Evolutionary conservation across 2,329 filamentous ascomycete species (phyloP), one percentile per base, ranked within the genome.

Genomic region (Lasiodiplodia hormozganensis): DNA sequence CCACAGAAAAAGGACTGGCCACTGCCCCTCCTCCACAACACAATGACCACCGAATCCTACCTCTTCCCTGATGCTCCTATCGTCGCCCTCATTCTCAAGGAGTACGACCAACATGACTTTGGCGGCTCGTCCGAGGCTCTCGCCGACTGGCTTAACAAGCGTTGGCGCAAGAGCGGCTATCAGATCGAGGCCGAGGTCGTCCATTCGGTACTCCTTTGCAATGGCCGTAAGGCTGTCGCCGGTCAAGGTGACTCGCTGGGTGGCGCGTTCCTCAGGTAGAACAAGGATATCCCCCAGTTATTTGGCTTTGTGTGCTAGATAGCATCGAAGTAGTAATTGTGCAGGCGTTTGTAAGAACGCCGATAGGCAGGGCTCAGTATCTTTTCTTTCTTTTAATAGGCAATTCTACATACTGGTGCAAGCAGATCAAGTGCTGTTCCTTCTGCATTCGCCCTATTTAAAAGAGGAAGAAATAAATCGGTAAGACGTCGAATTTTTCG

Each of bases 141-240:
- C 18, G 53, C 67, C 1, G 60, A 36, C 6, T 69, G 67, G 67
- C 21, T 69, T 21, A 65, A 69, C 43, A 49, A 36, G 25, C 56
- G 67, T 10, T 69, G 67, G 60, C 25, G 49, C 34, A 69, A 69
- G 62, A 69, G 36, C 34, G 67, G 67, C 11, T 69, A 69, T 31
- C 36, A 58, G 38, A 62, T 69, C 12, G 25, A 36, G 1, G 18
- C 40, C 14, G 67, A 65, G 25, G 40, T 38, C 3, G 67, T 69
- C 14, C 28, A 40, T 25, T 28, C 38, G 11, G 62, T 69, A n/a
- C 28, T 69, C 16, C 7, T 34, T 8, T 47, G 18, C 10, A 62
- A 54, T 10, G 49, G 57, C 6, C 40, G 54, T 18, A 6, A 28
- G 28, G 43, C 56, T n/a, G 11, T 31, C 8, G 54, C 53, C 23